Percentiles rank a stretch among this genome's conserved stretches.
Evolutionary conservation across 805 yeast genomes (phyloP).

Genomic region (Metschnikowia proteae): DNA sequence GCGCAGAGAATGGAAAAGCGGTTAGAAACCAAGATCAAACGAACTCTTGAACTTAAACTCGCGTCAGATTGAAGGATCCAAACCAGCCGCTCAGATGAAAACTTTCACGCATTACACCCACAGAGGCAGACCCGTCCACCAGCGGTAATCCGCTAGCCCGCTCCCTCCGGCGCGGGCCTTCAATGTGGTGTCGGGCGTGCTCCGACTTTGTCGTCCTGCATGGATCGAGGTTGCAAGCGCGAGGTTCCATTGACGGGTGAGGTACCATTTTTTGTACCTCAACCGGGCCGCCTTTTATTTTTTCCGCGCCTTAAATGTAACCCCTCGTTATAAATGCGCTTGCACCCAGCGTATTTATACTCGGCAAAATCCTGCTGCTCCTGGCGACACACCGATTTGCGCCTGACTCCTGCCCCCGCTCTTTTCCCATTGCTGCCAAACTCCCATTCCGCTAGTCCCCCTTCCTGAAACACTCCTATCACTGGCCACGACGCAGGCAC

Average conservation of each 20-base stretch:
- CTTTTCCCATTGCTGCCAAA: not conserved
- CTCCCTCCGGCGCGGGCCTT: too few relatives aligned
- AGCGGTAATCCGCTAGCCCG: too few relatives aligned
- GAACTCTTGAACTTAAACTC: too few relatives aligned
- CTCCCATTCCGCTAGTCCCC: too few relatives aligned
- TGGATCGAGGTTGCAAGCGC: slow-evolving; percentile 1
- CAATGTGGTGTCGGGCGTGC: not conserved
- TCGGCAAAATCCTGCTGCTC: not conserved
- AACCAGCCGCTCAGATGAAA: too few relatives aligned
- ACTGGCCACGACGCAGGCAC: too few relatives aligned
- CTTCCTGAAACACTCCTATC: too few relatives aligned
- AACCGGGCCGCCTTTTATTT: not conserved
- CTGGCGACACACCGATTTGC: not conserved
- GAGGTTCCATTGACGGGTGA: slow-evolving; percentile 1
- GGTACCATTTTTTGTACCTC: slow-evolving; percentile 2
- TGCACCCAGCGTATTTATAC: not conserved
- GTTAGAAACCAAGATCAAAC: too few relatives aligned
- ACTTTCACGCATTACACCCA: too few relatives aligned
- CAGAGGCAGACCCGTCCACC: too few relatives aligned
- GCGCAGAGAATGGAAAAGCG: too few relatives aligned
- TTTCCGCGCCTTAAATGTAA: slow-evolving; percentile 3
- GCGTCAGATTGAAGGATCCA: too few relatives aligned
- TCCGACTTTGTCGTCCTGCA: not conserved
- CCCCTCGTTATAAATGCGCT: not conserved
- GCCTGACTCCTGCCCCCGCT: not conserved